Percentiles rank a stretch among this genome's conserved stretches.
Conservation (phyloP, 1,139 yeast species). For the Yamadazyma dendronema region DNA sequence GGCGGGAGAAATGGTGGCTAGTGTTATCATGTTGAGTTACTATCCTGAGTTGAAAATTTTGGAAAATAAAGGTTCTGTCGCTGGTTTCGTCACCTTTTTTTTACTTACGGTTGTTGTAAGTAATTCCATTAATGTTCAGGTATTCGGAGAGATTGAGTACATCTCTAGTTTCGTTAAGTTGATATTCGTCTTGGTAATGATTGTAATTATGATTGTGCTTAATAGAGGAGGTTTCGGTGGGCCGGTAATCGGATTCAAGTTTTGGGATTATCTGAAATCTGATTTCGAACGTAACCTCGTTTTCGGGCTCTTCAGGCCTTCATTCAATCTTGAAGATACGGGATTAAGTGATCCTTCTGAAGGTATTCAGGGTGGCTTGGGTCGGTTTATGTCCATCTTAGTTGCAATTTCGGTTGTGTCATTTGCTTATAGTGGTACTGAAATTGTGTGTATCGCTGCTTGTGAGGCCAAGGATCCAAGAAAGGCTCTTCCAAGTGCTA, state of each 20-base stretch:
- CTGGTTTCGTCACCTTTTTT: constrained; percentile 68
- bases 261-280: constrained; percentile 58
- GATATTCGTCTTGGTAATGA: constrained; percentile 51
- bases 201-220: constrained; percentile 62
- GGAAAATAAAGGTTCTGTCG: constrained; percentile 44
- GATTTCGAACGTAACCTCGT: constrained; percentile 47
- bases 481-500: constrained; percentile 73
- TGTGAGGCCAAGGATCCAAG: constrained; percentile 85
- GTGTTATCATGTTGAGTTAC: constrained; percentile 70
- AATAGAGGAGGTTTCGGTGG: constrained; percentile 53
- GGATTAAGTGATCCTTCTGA: constrained; percentile 42
- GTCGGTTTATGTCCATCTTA: constrained; percentile 62
- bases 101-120: constrained; percentile 46
- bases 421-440: constrained; percentile 79
- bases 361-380: constrained; percentile 64
- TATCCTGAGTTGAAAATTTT: constrained; percentile 55
- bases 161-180: constrained; percentile 60
- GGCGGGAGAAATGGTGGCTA: constrained; percentile 80
- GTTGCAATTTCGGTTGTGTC: constrained; percentile 65
- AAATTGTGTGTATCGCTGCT: constrained; percentile 80
- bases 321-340: constrained; percentile 56
- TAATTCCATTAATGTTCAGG: constrained; percentile 65
- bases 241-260: constrained; percentile 57
- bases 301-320: constrained; percentile 73
- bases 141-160: constrained; percentile 77